Evolutionary conservation across 371 early-diverging fungal species (phyloP), one percentile per base, ranked within the genome.

Genomic region (Apophysomyces trapeziformis): DNA sequence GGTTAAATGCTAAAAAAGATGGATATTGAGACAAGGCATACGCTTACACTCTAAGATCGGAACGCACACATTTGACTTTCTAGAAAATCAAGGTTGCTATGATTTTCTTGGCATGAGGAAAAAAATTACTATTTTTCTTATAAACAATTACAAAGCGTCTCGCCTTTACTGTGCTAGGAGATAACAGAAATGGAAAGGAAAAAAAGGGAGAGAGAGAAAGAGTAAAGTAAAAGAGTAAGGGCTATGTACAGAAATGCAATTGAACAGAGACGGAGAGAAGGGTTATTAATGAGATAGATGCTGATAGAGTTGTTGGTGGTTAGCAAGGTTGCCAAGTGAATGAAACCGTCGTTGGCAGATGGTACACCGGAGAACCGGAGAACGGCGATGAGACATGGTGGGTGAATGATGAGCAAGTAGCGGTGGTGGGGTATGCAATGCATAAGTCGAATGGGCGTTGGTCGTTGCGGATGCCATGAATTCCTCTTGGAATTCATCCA

Each of bases 221-320:
- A 26, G 32, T 26, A 26, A 26, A 26, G 32, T 26, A 26, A 26
- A 26, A 26, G 32, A 26, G 32, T 26, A 26, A 45, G 46, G 16
- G 46, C 46, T 50, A 50, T 50, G n/a, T 50, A 50, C 54, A 50
- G 21, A 41, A 41, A 11, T 8, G 41, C 41, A 13, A 41, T 41
- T 8, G 13, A 13, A 8, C 8, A 41, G 41, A 41, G 32, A 26
- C 32, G 1, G 32, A 26, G 32, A 45, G 13, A n/a, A 18, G 13
- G 13, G 13, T 45, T 50, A 50, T 50, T 50, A 50, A 21, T 50
- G 54, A 9, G 54, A 9, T 50, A 21, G 9, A 54, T 65, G 66
- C 18, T 58, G 45, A 39, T 65, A 65, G 50, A 65, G 36, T 60
- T 65, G 66, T 47, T 65, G 66, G 50, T 65, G 66, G 50, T 60